These are phyloP conservation scores for Phylloporus rhodoxanthus DNA, from an alignment of 768 basidiomycete genomes.

Conservation along the genomic window DNA sequence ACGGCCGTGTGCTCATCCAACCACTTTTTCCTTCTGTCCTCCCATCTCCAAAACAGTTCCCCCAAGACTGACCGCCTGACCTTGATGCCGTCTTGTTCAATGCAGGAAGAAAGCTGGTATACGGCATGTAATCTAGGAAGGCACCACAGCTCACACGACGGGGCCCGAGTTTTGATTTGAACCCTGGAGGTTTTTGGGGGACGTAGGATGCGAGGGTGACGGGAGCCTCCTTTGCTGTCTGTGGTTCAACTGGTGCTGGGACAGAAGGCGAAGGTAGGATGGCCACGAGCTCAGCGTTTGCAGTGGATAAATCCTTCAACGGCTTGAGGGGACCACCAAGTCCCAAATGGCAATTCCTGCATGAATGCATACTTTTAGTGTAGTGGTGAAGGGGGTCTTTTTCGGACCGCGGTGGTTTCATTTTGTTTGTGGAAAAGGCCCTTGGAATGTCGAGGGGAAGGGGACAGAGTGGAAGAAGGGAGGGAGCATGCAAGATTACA, in stretches of 20 bases:
- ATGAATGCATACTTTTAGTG: conserved; percentile 65
- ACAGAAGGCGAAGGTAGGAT: too few species aligned
- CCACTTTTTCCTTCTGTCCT: conserved; percentile 36
- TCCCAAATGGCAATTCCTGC: conserved; percentile 69
- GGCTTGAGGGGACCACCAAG: conserved; percentile 69
- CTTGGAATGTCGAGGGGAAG: conserved; percentile 38
- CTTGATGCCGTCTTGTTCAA: conserved; percentile 76
- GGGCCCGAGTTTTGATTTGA: conserved; percentile 39
- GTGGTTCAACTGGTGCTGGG: conserved; percentile 28
- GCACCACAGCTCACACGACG: too few species aligned
- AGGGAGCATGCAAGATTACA: conserved; percentile 68
- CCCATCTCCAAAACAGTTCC: too few species aligned
- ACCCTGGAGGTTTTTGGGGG: conserved; percentile 36
- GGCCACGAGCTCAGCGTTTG: conserved; percentile 70
- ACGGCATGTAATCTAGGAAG: conserved; percentile 77
- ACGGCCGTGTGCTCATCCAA: conserved; percentile 13
- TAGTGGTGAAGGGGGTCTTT: conserved; percentile 26
- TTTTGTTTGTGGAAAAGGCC: conserved; percentile 12
- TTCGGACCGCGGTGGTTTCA: conserved; percentile 20
- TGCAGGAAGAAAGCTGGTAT: conserved; percentile 68
- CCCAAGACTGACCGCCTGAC: conserved; percentile 58
- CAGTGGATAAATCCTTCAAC: conserved; percentile 51
- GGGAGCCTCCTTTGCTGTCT: conserved; percentile 12
- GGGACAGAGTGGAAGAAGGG: conserved; percentile 44
- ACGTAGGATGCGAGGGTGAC: conserved; percentile 56